Base-by-base conservation (phyloP, 1,284 basidiomycete species). In the Pyrrhoderma lamaoense region DNA sequence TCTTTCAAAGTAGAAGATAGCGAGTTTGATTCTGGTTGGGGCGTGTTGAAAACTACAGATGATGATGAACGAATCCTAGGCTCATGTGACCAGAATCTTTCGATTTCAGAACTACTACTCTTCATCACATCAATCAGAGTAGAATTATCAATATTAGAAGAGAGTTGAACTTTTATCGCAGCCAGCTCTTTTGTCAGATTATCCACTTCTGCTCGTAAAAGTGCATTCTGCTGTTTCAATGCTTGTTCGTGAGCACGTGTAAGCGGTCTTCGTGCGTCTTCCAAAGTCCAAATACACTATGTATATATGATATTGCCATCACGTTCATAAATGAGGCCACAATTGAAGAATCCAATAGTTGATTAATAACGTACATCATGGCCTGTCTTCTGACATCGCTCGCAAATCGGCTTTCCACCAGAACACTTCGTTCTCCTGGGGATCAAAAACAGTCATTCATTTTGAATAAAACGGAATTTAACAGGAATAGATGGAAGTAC, bases 201-300 rank as follows among this genome's bases (percentile, higher is more conserved):
- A 8, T 54, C 53, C 18, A 54, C 53, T 36, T 51, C 49, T 11
- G 49, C 45, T 14, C 49, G 48, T 23, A 54, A 25, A 38, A 54
- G 21, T 8, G 47, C 49, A 31, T 54, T 54, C 45, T 54, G 53
- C 18, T 54, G 48, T 23, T 49, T 49, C 13, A 54, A 40, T n/a
- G 53, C 53, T 19, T 47, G 53, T 22, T 54, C 53, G 23, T 54
- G 53, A 9, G 42, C 47, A n/a, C 53, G 53, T 13, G 53, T 54
- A 18, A 54, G 53, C 11, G 53, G 42, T 8, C 47, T 42, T 11
- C 53, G 48, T 5, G 42, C 44, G 37, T 54, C 53, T 34, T 54
- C 53, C 14, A 46, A 35, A 8, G 51, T 40, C 53, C 53, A 54
- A 5, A 51, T 31, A 40, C 53, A 54, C 53, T 54, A 3, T 19